Conservation (phyloP, 2,329 filamentous ascomycete species). For the Aspergillus neoniger region DNA sequence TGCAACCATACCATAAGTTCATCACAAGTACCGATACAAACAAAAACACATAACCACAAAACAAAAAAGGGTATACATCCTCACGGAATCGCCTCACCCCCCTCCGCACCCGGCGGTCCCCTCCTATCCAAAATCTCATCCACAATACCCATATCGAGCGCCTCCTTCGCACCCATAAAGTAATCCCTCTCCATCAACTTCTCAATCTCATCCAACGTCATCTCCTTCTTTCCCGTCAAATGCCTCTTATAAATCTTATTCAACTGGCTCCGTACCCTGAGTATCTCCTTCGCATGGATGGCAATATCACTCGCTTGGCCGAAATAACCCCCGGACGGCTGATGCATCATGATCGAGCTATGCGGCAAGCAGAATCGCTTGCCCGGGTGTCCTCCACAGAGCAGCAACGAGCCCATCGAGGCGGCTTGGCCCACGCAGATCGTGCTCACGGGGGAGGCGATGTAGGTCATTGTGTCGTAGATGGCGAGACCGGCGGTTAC, state of each 20-base stretch:
- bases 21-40: background rate
- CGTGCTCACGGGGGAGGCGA: constrained; percentile 86
- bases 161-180: constrained; percentile 87
- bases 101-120: constrained; percentile 28
- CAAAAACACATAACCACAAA: background rate
- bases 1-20: background rate
- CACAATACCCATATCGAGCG: constrained; percentile 84
- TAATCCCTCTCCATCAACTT: constrained; percentile 97
- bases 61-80: background rate
- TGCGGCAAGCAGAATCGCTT: constrained; percentile 91
- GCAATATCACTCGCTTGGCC: constrained; percentile 79
- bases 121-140: constrained; percentile 74
- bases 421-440: constrained; percentile 94
- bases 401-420: constrained; percentile 87
- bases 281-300: constrained; percentile 96
- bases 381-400: constrained; percentile 81
- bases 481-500: constrained; percentile 85
- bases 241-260: constrained; percentile 89
- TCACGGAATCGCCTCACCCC: constrained; percentile 25
- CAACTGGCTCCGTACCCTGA: constrained; percentile 78
- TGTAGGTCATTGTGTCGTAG: constrained; percentile 99
- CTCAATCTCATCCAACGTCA: constrained; percentile 80
- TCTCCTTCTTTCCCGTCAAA: constrained; percentile 68
- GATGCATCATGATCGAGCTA: constrained; percentile 94
- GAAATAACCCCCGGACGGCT: constrained; percentile 76